Conservation (phyloP, 441 rosid species). For the Erodium texanum region DNA sequence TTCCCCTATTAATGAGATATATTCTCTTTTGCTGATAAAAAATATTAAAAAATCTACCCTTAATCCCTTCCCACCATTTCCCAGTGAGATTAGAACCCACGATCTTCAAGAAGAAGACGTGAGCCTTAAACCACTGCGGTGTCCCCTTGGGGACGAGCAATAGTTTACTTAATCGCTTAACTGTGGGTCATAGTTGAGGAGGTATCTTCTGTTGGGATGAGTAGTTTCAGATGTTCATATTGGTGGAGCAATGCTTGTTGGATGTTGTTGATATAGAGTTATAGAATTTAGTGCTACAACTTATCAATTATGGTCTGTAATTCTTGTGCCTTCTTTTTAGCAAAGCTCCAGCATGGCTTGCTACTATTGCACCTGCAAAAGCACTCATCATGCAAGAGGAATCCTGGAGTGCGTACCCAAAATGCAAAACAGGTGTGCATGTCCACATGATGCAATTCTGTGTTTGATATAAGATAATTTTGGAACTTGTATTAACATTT, state of each 20-base stretch:
- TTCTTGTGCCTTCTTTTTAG: slow-evolving; percentile 27
- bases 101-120: too few relatives aligned
- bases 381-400: slow-evolving; percentile 65
- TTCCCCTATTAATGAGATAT: too few relatives aligned
- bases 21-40: too few relatives aligned
- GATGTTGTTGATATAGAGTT: neutral
- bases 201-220: neutral
- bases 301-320: neutral
- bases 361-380: slow-evolving; percentile 49
- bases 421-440: slow-evolving; percentile 52
- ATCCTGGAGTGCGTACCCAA: slow-evolving; percentile 67
- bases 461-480: neutral
- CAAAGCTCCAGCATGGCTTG: slow-evolving; percentile 64
- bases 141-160: too few relatives aligned
- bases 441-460: neutral
- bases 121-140: too few relatives aligned
- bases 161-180: neutral
- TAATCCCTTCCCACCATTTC: too few relatives aligned
- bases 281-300: neutral
- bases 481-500: slow-evolving; percentile 21
- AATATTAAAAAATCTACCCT: too few relatives aligned
- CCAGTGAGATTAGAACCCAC: too few relatives aligned
- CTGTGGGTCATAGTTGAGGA: neutral
- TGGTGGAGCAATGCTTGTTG: neutral
- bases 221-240: neutral